Conservation (phyloP, 805 yeast species). For the Candida mattraensis region DNA sequence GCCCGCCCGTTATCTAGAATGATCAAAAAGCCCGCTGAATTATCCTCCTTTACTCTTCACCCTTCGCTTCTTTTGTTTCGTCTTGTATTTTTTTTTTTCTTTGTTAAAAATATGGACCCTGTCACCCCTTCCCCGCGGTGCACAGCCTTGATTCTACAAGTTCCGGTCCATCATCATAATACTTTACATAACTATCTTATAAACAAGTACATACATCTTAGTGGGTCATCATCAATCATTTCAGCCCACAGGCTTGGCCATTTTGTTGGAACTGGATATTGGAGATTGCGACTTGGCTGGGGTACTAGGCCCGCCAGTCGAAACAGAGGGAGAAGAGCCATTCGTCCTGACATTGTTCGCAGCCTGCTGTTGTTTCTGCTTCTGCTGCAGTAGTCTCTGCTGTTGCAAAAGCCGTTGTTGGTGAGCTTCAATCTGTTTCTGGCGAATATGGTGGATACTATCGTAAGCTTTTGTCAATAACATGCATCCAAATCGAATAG, state of each 20-base stretch:
- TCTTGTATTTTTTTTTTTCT: background rate
- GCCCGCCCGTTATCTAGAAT: too few species aligned
- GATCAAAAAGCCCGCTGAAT: too few species aligned
- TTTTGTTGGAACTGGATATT: background rate
- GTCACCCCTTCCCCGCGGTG: background rate
- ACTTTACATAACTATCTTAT: too few species aligned
- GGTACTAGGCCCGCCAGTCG: conserved; percentile 4
- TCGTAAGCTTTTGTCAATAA: conserved; percentile 84
- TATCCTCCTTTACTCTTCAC: background rate
- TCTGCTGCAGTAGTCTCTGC: conserved; percentile 35
- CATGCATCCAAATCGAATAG: conserved; percentile 91
- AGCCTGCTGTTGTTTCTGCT: conserved; percentile 33
- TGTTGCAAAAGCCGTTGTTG: conserved; percentile 34
- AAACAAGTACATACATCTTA: too few species aligned
- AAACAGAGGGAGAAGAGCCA: conserved; percentile 5
- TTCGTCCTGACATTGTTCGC: conserved; percentile 2
- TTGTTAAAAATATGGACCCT: background rate
- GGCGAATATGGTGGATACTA: conserved; percentile 74
- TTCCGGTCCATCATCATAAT: too few species aligned
- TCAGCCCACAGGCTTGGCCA: background rate
- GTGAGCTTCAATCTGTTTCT: conserved; percentile 52
- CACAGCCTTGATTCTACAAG: too few species aligned
- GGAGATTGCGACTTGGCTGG: conserved; percentile 2
- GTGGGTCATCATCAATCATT: too few species aligned
- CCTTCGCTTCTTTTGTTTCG: background rate